These are phyloP conservation scores for Rhizomucor miehei DNA, from an alignment of 371 early-diverging fungal species.

Conservation along the genomic window DNA sequence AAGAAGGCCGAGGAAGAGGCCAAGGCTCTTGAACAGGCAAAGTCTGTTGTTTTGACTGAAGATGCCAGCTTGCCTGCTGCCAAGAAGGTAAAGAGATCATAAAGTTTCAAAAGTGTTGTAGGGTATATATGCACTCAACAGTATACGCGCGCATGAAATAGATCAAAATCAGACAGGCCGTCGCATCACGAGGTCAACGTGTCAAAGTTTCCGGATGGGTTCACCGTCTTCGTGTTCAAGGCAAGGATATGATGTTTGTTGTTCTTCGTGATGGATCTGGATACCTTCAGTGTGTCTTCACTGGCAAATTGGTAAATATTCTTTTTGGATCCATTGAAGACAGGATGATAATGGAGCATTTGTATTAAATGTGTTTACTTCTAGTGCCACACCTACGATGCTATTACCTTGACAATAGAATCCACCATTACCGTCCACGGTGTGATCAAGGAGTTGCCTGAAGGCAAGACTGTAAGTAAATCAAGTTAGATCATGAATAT, in stretches of 20 bases:
- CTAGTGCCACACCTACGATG: slow-evolving; percentile 93
- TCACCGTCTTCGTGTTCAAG: slow-evolving; percentile 93
- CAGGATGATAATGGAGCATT: background rate
- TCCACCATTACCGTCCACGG: slow-evolving; percentile 91
- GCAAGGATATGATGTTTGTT: slow-evolving; percentile 95
- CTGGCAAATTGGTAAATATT: slow-evolving; percentile 71
- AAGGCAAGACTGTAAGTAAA: slow-evolving; percentile 80
- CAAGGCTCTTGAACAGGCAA: slow-evolving; percentile 82
- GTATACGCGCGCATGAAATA: slow-evolving; percentile 14
- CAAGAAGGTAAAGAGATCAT: slow-evolving; percentile 44
- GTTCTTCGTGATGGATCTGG: slow-evolving; percentile 95
- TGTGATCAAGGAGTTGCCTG: slow-evolving; percentile 83
- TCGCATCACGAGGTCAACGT: slow-evolving; percentile 72
- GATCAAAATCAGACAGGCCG: slow-evolving; percentile 81
- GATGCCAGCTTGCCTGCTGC: slow-evolving; percentile 81
- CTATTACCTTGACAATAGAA: slow-evolving; percentile 89
- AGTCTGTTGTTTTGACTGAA: slow-evolving; percentile 70
- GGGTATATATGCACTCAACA: background rate
- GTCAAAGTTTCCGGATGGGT: slow-evolving; percentile 96
- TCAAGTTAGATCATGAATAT: background rate
- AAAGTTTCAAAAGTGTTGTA: background rate
- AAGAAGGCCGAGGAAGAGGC: slow-evolving; percentile 73
- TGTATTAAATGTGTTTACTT: too few species aligned
- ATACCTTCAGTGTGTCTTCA: slow-evolving; percentile 91
- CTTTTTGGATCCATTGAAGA: too few species aligned